Evolutionary conservation across 768 basidiomycete species (phyloP), one percentile per base, ranked within the genome.

Genomic region (Rubroboletus satanas): DNA sequence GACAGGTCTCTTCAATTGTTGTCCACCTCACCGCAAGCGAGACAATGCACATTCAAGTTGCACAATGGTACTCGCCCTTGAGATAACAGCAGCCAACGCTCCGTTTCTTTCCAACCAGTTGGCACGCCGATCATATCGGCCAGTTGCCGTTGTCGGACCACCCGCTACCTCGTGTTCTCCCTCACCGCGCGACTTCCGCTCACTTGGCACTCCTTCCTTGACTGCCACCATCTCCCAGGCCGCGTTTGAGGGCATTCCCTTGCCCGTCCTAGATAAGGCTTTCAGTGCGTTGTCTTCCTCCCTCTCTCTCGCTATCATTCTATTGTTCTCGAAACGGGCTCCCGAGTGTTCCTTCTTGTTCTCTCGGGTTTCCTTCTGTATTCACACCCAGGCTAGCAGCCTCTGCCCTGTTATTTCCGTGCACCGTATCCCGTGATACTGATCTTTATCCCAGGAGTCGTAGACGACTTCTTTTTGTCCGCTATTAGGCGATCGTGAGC

Each of bases 161-260:
- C 39, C 59, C 47, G n/a, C 21, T 31, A 62, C 62, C 62, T 63
- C 62, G 62, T 63, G 62, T 57, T 38, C 58, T 36, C 18, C 57
- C 43, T 54, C 49, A n/a, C 62, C 52, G 59, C 39, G 45, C 54
- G 58, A 39, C 57, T 33, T 60, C 49, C 28, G 46, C 23, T 14
- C 43, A n/a, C 37, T 48, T 15, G 32, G 45, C 31, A 3, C 35
- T 31, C 44, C 51, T 37, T 36, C 55, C 44, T 58, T 44, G 28
- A 15, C 42, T 26, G 26, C 26, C 56, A 33, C 29, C 45, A 7
- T 45, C 26, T 23, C 42, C 31, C 47, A 33, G 38, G 14, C 46
- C 36, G 14, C 56, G 32, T 48, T 52, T 23, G 37, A 51, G 18
- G 48, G 21, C 31, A 29, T 61, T 31, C 23, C 44, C 49, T 31